These are phyloP conservation scores for Venturia asperata DNA, from an alignment of 2,329 filamentous ascomycete species.

Conservation along the genomic window DNA sequence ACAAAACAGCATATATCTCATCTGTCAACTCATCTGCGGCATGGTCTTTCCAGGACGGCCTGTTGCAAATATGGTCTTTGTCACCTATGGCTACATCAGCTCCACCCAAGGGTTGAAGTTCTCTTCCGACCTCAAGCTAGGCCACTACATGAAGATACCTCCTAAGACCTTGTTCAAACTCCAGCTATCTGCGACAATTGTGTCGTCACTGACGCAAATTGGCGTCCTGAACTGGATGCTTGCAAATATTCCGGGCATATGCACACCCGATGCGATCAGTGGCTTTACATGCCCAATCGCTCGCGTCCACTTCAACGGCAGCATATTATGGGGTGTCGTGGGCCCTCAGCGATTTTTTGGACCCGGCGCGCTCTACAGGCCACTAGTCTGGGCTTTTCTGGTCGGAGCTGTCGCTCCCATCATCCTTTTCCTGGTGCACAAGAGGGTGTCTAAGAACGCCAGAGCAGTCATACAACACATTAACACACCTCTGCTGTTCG, in stretches of 20 bases:
- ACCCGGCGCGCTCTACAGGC: conserved; percentile 62
- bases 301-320: conserved; percentile 83
- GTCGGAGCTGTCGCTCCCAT: conserved; percentile 69
- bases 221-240: conserved; percentile 89
- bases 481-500: conserved; percentile 77
- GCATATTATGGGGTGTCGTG: conserved; percentile 83
- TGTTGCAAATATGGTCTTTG: conserved; percentile 89
- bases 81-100: conserved; percentile 84
- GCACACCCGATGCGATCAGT: conserved; percentile 71
- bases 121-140: conserved; percentile 77
- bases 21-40: conserved; percentile 79
- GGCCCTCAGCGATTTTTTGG: conserved; percentile 80
- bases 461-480: conserved; percentile 64
- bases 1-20: conserved; percentile 77
- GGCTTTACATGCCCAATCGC: conserved; percentile 85
- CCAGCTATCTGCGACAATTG: conserved; percentile 66
- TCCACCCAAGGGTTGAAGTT: conserved; percentile 87
- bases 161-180: conserved; percentile 72
- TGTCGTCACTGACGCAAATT: conserved; percentile 76
- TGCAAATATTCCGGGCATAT: conserved; percentile 65
- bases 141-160: conserved; percentile 82
- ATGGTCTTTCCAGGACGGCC: conserved; percentile 75
- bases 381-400: conserved; percentile 74
- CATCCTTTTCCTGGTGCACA: conserved; percentile 62
- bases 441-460: conserved; percentile 33